These are phyloP conservation scores for Leccinum arenicola DNA, from an alignment of 768 basidiomycete species.

Conservation along the genomic window DNA sequence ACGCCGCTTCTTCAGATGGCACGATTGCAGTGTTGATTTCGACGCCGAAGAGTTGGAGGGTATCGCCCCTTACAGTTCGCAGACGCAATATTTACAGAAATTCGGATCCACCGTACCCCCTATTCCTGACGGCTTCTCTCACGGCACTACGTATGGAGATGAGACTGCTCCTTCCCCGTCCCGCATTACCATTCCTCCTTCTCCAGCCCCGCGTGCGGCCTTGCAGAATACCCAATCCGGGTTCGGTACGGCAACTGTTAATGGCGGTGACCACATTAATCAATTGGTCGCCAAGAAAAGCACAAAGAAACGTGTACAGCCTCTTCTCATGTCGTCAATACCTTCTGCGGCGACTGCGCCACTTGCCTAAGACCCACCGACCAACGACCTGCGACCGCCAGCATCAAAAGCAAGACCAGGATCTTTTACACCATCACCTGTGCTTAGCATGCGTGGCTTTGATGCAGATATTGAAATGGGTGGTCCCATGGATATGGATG, in stretches of 20 bases:
- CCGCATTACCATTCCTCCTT: slow-evolving; percentile 48
- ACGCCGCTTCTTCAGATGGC: slow-evolving; percentile 94
- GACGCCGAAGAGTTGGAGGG: slow-evolving; percentile 82
- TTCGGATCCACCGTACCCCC: slow-evolving; percentile 73
- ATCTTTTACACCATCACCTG: slow-evolving; percentile 42
- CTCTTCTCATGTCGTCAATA: slow-evolving; percentile 37
- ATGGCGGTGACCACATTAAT: slow-evolving; percentile 61
- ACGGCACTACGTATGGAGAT: slow-evolving; percentile 33
- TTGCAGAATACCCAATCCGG: slow-evolving; percentile 36
- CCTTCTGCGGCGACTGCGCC: slow-evolving; percentile 35
- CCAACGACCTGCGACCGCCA: slow-evolving; percentile 16
- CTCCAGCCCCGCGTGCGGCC: slow-evolving; percentile 37
- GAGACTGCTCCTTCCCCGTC: slow-evolving; percentile 22
- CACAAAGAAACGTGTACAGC: slow-evolving; percentile 62
- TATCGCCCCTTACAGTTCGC: slow-evolving; percentile 68
- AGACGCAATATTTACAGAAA: slow-evolving; percentile 77
- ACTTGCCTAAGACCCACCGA: slow-evolving; percentile 12
- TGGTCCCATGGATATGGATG: slow-evolving; percentile 49
- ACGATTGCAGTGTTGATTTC: slow-evolving; percentile 87
- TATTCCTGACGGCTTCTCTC: slow-evolving; percentile 70
- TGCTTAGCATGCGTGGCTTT: slow-evolving; percentile 49
- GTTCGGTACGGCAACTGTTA: slow-evolving; percentile 38
- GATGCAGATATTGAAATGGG: slow-evolving; percentile 42
- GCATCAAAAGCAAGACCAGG: slow-evolving; percentile 25
- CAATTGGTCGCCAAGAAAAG: slow-evolving; percentile 73